Evolutionary conservation across 2,329 filamentous ascomycete species (phyloP), one percentile per base, ranked within the genome.

Genomic region (Coleophoma cylindrospora): DNA sequence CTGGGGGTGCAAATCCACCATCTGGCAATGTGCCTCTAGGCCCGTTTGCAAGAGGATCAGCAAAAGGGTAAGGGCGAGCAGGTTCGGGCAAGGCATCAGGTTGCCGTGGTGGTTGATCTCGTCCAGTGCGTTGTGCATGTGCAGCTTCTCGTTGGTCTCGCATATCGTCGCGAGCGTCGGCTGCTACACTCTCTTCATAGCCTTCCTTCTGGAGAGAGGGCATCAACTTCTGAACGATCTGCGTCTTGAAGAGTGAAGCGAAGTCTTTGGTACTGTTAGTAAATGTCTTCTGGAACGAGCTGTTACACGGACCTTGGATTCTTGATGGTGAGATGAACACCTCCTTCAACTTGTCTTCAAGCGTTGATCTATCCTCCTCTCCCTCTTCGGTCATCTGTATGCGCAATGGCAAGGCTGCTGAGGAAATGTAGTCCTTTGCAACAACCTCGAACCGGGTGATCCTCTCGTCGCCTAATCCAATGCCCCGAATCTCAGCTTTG

Each of bases 171-270:
- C 62, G 61, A 3, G 66, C 70, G 22, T 70, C 72, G 19, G 66
- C 45, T 19, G 51, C 45, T 3, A 57, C 27, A 14, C 53, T 65
- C 52, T 89, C 86, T 65, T 90, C 81, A 61, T 94, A 92, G 7
- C 87, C 89, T 60, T 89, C 84, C 61, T 89, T 90, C 45, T 87
- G 80, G 37, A 95, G 70, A 19, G 83, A 79, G 0, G 91, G 90
- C 3, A 90, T 79, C 17, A 97, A 77, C 61, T 86, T 91, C 69
- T 96, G 90, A 46, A 97, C 82, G 37, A 97, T 84, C 49, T 83
- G 56, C 85, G 72, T 62, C 41, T 92, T 90, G 66, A 96, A 80
- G 2, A 89, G 72, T 21, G 75, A 73, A 34, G 89, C 80, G 15
- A 96, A 76, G 58, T 89, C 85, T 58, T 21, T 14, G 14, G 40